Evolutionary conservation across 1,139 yeast species (phyloP).

Genomic region (Wickerhamiella pararugosa): DNA sequence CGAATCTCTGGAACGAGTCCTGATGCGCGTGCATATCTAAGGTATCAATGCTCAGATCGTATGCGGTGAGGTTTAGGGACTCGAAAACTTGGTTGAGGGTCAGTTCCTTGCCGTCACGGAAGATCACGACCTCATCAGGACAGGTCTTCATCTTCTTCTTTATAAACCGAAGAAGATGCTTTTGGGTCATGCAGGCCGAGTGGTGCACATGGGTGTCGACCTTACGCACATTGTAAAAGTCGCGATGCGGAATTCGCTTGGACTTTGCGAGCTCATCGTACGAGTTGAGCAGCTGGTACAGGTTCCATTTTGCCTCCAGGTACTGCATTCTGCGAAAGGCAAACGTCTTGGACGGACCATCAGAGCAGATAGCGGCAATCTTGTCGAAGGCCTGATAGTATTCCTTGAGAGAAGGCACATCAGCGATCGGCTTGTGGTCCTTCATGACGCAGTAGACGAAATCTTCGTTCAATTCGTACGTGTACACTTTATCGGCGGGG

Average conservation of each 20-base stretch:
- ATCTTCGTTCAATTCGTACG: slow-evolving; percentile 38
- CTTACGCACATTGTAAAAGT: slow-evolving; percentile 93
- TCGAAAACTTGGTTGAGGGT: slow-evolving; percentile 79
- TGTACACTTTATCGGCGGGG: slow-evolving; percentile 23
- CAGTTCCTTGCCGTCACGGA: slow-evolving; percentile 83
- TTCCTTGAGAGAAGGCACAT: slow-evolving; percentile 61
- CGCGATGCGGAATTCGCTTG: slow-evolving; percentile 79
- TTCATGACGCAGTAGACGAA: slow-evolving; percentile 51
- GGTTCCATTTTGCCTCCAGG: slow-evolving; percentile 91
- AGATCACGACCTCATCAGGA: slow-evolving; percentile 81
- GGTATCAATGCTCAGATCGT: slow-evolving; percentile 89
- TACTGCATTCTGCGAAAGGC: slow-evolving; percentile 89
- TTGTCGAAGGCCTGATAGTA: slow-evolving; percentile 71
- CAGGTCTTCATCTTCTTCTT: slow-evolving; percentile 72
- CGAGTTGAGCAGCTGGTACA: slow-evolving; percentile 75
- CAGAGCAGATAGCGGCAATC: slow-evolving; percentile 59
- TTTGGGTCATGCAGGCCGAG: slow-evolving; percentile 98
- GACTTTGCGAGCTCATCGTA: slow-evolving; percentile 85
- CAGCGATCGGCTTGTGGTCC: slow-evolving; percentile 17
- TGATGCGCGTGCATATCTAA: slow-evolving; percentile 99
- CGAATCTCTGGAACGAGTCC: slow-evolving; percentile 94
- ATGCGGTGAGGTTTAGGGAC: slow-evolving; percentile 79
- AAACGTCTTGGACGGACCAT: slow-evolving; percentile 95
- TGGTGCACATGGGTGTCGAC: slow-evolving; percentile 99
- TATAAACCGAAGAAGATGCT: slow-evolving; percentile 84